These are phyloP conservation scores for Komagataella mondaviorum DNA, from an alignment of 805 yeast species.

Conservation along the genomic window DNA sequence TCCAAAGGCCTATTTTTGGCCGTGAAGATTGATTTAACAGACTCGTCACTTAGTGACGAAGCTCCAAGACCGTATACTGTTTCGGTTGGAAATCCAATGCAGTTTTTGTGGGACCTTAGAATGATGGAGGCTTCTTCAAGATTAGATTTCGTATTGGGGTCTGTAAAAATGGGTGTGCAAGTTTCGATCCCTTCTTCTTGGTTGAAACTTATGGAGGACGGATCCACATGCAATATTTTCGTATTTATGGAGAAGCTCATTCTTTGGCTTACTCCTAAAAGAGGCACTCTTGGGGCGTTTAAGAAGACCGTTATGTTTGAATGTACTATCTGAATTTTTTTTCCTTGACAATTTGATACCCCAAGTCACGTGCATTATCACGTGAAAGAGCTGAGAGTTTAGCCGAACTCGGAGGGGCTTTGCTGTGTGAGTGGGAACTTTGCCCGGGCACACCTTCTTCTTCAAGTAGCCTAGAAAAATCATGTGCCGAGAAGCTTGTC, in stretches of 20 bases:
- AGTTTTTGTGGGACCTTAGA: conserved; percentile 34
- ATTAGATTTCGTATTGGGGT: conserved; percentile 34
- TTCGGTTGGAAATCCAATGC: conserved; percentile 92
- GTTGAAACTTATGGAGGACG: conserved; percentile 34
- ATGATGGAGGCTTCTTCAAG: conserved; percentile 46
- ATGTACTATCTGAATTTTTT: not conserved
- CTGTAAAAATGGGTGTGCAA: conserved; percentile 28
- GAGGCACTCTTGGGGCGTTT: not conserved
- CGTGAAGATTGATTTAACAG: conserved; percentile 63
- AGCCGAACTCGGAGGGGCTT: not conserved
- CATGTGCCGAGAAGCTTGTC: not conserved
- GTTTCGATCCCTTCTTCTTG: conserved; percentile 17
- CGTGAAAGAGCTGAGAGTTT: not conserved
- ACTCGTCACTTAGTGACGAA: conserved; percentile 57
- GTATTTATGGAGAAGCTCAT: conserved; percentile 14
- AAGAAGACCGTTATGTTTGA: not conserved
- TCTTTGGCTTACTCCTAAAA: not conserved
- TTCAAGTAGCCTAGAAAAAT: too few species aligned
- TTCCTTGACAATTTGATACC: not conserved
- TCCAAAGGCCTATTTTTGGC: conserved; percentile 95
- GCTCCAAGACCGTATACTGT: conserved; percentile 97
- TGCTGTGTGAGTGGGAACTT: not conserved
- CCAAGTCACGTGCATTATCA: not conserved
- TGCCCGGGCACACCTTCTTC: not conserved
- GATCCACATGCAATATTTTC: conserved; percentile 39